Evolutionary conservation across 1,284 basidiomycete genomes (phyloP).

Genomic region (Ganoderma meredithae): DNA sequence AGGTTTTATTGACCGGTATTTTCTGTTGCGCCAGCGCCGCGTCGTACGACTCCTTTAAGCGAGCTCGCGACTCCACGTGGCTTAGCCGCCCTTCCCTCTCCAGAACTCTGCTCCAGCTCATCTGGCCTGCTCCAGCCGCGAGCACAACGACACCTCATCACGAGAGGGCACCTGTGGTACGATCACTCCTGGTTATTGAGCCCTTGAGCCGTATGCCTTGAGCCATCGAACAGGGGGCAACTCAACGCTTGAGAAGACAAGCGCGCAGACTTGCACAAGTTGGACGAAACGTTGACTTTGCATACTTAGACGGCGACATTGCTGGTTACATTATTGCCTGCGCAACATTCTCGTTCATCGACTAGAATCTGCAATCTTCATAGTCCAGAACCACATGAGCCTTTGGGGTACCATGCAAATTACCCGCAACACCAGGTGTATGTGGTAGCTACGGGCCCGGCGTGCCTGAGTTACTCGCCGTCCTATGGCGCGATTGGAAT

Average conservation of each 20-base stretch:
- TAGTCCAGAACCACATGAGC: too few relatives aligned
- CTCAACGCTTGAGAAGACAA: neutral
- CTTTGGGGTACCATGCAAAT: too few relatives aligned
- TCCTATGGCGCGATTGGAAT: neutral
- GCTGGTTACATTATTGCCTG: too few relatives aligned
- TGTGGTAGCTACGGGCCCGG: too few relatives aligned
- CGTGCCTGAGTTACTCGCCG: too few relatives aligned
- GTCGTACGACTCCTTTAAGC: constrained; percentile 33
- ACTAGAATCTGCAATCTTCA: too few relatives aligned
- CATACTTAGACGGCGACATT: too few relatives aligned
- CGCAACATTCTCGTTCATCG: too few relatives aligned
- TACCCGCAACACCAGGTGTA: too few relatives aligned
- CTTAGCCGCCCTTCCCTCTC: constrained; percentile 13
- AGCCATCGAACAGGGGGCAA: neutral
- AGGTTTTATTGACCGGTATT: constrained; percentile 26
- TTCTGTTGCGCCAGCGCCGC: constrained; percentile 18
- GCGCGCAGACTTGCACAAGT: neutral
- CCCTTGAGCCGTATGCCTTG: neutral
- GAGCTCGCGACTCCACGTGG: constrained; percentile 22
- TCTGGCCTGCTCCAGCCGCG: constrained; percentile 32
- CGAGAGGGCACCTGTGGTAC: neutral
- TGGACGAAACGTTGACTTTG: neutral
- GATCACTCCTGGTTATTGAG: neutral
- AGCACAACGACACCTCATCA: neutral
- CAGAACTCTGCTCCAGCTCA: constrained; percentile 8